Evolutionary conservation across 2,329 filamentous ascomycete species (phyloP).

Genomic region (Fusarium tupiense): DNA sequence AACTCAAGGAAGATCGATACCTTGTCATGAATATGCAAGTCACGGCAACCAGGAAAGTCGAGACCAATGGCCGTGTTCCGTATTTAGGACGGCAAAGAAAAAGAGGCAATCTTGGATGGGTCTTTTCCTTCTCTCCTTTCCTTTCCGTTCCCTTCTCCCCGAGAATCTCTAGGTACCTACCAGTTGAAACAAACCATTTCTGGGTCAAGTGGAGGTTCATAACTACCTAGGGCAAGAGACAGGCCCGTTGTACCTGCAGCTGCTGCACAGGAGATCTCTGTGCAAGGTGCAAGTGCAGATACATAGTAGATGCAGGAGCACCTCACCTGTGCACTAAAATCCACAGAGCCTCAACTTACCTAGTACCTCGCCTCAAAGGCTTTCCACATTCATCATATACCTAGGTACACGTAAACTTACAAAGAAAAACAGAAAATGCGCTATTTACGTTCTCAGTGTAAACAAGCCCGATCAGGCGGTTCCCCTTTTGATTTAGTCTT

Average conservation of each 20-base stretch:
- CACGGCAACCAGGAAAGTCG: constrained; percentile 10
- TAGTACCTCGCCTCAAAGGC: neutral
- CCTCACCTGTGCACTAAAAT: constrained; percentile 1
- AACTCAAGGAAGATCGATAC: neutral
- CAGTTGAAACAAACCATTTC: constrained; percentile 27
- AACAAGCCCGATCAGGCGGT: neutral
- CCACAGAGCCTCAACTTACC: constrained; percentile 1
- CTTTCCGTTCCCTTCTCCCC: constrained; percentile 10
- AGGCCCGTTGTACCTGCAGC: constrained; percentile 7
- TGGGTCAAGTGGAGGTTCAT: constrained; percentile 16
- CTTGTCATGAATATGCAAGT: neutral
- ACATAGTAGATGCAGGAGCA: neutral
- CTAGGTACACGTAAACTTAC: neutral
- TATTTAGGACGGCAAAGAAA: constrained; percentile 14
- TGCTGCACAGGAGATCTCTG: constrained; percentile 17
- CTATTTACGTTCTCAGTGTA: neutral
- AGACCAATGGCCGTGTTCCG: constrained; percentile 16
- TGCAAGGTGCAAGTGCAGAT: constrained; percentile 1
- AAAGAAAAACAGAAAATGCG: neutral
- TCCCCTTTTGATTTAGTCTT: neutral
- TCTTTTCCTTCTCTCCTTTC: neutral
- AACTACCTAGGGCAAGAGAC: neutral
- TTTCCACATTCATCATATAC: neutral
- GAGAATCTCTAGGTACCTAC: constrained; percentile 1
- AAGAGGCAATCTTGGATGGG: constrained; percentile 3